A percentile compares a stretch with the other conserved stretches of the same genome.
These are phyloP conservation scores for Lepiota brunneoincarnata DNA, from an alignment of 768 basidiomycete genomes.

Conservation along the genomic window DNA sequence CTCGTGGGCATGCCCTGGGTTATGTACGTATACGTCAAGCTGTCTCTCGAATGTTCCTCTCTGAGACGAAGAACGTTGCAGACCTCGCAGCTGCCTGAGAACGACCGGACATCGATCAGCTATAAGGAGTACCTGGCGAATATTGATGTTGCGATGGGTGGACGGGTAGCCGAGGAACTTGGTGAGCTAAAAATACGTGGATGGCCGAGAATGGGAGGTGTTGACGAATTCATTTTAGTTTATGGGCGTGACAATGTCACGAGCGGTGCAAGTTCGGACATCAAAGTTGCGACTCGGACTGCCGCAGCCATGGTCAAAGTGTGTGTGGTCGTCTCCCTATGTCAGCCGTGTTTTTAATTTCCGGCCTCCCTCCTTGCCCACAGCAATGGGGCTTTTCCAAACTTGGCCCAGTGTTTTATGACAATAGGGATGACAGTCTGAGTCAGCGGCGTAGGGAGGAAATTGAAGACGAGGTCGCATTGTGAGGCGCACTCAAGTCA, in stretches of 20 bases:
- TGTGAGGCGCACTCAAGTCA: too few species aligned
- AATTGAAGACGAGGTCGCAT: conserved; percentile 86
- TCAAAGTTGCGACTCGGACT: conserved; percentile 73
- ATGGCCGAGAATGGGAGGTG: not conserved
- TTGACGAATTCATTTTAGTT: conserved; percentile 42
- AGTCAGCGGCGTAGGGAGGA: conserved; percentile 76
- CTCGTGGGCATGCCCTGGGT: conserved; percentile 92
- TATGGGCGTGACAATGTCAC: conserved; percentile 88
- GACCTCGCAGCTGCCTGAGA: conserved; percentile 78
- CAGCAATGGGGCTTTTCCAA: conserved; percentile 82
- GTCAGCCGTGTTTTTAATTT: conserved; percentile 11
- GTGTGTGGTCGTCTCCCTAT: conserved; percentile 20
- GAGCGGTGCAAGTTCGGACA: conserved; percentile 89
- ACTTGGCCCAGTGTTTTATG: conserved; percentile 82
- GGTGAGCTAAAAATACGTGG: conserved; percentile 42
- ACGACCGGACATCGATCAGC: conserved; percentile 71
- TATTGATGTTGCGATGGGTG: conserved; percentile 93
- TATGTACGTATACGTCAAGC: conserved; percentile 49
- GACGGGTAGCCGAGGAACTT: conserved; percentile 92
- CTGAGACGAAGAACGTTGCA: conserved; percentile 24
- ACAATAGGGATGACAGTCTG: conserved; percentile 64
- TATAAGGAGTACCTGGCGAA: conserved; percentile 72
- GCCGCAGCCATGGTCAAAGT: conserved; percentile 91
- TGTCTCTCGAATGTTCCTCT: conserved; percentile 9
- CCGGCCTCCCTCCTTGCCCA: too few species aligned